phyloP scores from a whole-genome alignment of 1,284 basidiomycete species.

The Puccinia horiana region DNA sequence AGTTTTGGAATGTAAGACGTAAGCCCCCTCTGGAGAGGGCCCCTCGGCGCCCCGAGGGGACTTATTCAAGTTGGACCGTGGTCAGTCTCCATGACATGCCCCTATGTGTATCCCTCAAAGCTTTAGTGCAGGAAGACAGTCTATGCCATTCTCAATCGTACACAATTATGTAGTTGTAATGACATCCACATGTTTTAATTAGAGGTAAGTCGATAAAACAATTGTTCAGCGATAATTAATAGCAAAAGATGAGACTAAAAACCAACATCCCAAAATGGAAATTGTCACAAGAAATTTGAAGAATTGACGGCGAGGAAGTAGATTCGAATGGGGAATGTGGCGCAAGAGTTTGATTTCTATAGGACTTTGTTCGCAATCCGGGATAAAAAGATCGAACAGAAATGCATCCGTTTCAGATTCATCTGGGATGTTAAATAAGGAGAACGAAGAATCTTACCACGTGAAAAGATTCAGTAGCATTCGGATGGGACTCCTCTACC shows the following conservation, averaged over 20 bases:
- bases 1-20: too few relatives aligned
- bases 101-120: background rate
- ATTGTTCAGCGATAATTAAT: background rate
- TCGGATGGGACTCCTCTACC: background rate
- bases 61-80: too few relatives aligned
- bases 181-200: background rate
- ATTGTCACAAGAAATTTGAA: background rate
- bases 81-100: too few relatives aligned
- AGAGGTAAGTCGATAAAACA: background rate
- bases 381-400: background rate
- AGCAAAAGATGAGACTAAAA: background rate
- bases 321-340: conserved; percentile 16
- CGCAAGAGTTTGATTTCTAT: conserved; percentile 10
- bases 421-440: background rate
- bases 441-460: background rate
- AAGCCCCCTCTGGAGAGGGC: too few relatives aligned
- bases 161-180: background rate
- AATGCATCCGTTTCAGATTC: background rate
- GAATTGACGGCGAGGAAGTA: background rate
- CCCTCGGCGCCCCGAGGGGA: too few relatives aligned
- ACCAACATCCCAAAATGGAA: background rate
- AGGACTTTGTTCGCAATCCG: background rate
- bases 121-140: background rate
- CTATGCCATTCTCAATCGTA: background rate
- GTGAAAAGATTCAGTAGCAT: background rate